Evolutionary conservation across 768 basidiomycete species (phyloP), one percentile per base, ranked within the genome.

Genomic region (Steccherinum ochraceum): DNA sequence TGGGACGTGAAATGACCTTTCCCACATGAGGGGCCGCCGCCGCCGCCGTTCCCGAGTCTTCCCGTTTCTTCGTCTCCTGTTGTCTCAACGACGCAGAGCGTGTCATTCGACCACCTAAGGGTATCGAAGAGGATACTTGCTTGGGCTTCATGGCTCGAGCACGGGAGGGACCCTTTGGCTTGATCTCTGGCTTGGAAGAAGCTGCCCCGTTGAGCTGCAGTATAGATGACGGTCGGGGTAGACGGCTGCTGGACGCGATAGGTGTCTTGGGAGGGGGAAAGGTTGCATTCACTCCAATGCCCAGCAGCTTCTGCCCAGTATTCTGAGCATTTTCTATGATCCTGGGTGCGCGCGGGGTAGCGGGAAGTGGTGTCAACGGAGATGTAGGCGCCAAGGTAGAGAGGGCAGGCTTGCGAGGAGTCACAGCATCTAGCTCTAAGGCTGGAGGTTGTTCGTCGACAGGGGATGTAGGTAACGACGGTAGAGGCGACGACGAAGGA

Each of bases 21-120:
- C n/a, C n/a, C n/a, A n/a, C n/a, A n/a, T n/a, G n/a, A n/a, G n/a
- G n/a, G n/a, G n/a, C n/a, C n/a, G n/a, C n/a, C n/a, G n/a, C n/a
- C n/a, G n/a, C n/a, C n/a, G n/a, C n/a, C n/a, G n/a, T n/a, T n/a
- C n/a, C n/a, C n/a, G n/a, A n/a, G 16, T 40, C 48, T 24, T 21
- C 24, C 3, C 25, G 24, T 47, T 49, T 49, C 52, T 45, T 44
- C 35, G 3, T 49, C 45, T 58, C 50, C 50, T 51, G 43, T 26
- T 51, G 50, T 18, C 54, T 41, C 13, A 58, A 41, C 18, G 53
- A 46, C 24, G 57, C 51, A 7, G 55, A 56, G 24, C 55, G 43
- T 11, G 55, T 56, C 49, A 52, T 50, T 18, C 53, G 27, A 0
- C 46, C 50, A 12, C 50, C 45, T 20, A 44, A 16, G 24, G 52